These are phyloP conservation scores for Zalaria obscura DNA, from an alignment of 2,329 filamentous ascomycete species.

Conservation along the genomic window DNA sequence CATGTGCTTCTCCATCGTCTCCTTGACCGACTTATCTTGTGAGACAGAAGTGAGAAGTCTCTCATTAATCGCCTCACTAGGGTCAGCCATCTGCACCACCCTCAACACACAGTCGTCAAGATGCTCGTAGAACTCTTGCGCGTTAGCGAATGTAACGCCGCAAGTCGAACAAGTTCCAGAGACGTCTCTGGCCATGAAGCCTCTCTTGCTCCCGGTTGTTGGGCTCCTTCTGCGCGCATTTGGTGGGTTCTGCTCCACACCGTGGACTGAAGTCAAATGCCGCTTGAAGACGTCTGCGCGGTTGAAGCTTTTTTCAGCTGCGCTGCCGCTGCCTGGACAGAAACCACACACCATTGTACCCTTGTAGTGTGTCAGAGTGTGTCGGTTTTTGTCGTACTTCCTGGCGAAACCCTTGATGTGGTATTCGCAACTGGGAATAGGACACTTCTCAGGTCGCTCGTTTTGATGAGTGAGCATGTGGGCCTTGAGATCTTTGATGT, in stretches of 20 bases:
- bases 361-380: conserved; percentile 91
- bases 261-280: conserved; percentile 79
- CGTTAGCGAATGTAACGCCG: conserved; percentile 66
- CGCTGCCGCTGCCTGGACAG: conserved; percentile 76
- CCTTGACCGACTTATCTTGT: conserved; percentile 40
- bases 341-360: conserved; percentile 95
- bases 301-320: conserved; percentile 90
- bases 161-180: conserved; percentile 89
- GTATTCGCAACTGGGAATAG: conserved; percentile 83
- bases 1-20: conserved; percentile 44
- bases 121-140: conserved; percentile 97
- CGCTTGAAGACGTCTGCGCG: conserved; percentile 92
- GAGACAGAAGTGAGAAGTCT: conserved; percentile 44
- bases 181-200: conserved; percentile 58
- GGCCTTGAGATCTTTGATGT: conserved; percentile 83
- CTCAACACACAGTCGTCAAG: conserved; percentile 58
- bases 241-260: conserved; percentile 82
- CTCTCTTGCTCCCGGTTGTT: conserved; percentile 33
- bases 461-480: conserved; percentile 91
- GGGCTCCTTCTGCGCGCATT: conserved; percentile 70
- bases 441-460: conserved; percentile 86
- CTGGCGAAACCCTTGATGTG: conserved; percentile 83
- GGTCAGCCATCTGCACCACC: conserved; percentile 46
- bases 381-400: conserved; percentile 93
- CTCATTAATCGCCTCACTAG: conserved; percentile 43